Conservation (phyloP, 768 basidiomycete genomes). For the Mycena pura region DNA sequence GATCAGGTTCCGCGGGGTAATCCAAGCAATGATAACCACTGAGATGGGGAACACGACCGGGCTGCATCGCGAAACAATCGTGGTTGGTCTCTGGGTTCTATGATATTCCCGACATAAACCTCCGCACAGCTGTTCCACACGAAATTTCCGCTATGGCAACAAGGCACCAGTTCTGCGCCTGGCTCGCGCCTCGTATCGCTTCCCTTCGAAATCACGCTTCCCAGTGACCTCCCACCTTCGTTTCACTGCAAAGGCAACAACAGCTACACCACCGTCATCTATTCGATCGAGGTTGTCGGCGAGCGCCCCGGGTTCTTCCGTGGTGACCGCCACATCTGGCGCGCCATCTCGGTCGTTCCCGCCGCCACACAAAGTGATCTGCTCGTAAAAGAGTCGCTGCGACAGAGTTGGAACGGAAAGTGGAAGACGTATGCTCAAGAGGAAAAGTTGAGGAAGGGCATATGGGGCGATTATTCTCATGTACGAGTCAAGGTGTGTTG, state of each 20-base stretch:
- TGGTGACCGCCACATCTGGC: conserved; percentile 14
- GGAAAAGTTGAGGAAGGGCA: conserved; percentile 12
- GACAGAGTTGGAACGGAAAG: conserved; percentile 10
- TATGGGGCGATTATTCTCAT: conserved; percentile 24
- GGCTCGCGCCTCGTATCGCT: conserved; percentile 1
- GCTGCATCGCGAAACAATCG: background rate
- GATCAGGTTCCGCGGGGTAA: conserved; percentile 13
- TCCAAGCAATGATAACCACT: conserved; percentile 7
- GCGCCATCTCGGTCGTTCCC: conserved; percentile 17
- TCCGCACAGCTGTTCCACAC: conserved; percentile 14
- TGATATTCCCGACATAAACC: background rate
- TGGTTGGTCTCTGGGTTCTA: background rate
- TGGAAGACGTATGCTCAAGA: background rate
- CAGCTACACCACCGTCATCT: background rate
- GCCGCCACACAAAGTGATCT: conserved; percentile 11
- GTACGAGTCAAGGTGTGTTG: background rate
- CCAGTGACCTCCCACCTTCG: conserved; percentile 5
- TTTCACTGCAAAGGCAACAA: conserved; percentile 6
- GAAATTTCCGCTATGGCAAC: conserved; percentile 1
- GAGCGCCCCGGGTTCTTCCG: conserved; percentile 3
- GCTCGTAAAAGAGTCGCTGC: background rate
- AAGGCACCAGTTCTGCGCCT: conserved; percentile 1
- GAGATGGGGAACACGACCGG: background rate
- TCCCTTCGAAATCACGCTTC: conserved; percentile 7
- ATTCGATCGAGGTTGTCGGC: conserved; percentile 21